phyloP scores from a whole-genome alignment of 768 basidiomycete species.

The Hygrophorus russula region DNA sequence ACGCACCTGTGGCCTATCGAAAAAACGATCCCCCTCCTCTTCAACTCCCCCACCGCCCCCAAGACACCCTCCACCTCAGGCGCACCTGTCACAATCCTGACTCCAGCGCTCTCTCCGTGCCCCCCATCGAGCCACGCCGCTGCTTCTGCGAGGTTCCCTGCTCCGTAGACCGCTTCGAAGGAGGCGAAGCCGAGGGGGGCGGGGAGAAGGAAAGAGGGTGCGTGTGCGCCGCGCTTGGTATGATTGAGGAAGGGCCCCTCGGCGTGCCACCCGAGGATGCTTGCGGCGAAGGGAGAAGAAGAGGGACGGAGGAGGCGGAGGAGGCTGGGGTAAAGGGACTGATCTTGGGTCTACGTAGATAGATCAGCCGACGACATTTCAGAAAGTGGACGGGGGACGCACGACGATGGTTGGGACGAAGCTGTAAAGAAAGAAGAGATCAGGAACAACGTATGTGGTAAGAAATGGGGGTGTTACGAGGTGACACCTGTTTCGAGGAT shows the following conservation, averaged over 20 bases:
- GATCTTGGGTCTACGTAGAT: conserved; percentile 59
- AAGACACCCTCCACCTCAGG: conserved; percentile 82
- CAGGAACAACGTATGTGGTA: conserved; percentile 6
- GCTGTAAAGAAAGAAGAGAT: conserved; percentile 18
- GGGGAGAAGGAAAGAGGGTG: conserved; percentile 48
- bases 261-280: conserved; percentile 79
- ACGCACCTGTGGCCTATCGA: conserved; percentile 83
- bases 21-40: conserved; percentile 57
- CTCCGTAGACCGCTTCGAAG: conserved; percentile 68
- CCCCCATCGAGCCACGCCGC: conserved; percentile 60
- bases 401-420: conserved; percentile 66
- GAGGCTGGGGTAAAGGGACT: conserved; percentile 59
- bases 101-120: conserved; percentile 29
- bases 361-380: no score
- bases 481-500: conserved; percentile 87
- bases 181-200: conserved; percentile 54
- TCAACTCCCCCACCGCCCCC: conserved; percentile 49
- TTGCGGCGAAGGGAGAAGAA: conserved; percentile 52
- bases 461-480: conserved; percentile 31
- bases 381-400: conserved; percentile 13
- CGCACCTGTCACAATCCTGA: conserved; percentile 77
- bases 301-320: conserved; percentile 59
- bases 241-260: conserved; percentile 85
- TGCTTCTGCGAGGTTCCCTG: conserved; percentile 45
- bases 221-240: conserved; percentile 78